phyloP scores from a whole-genome alignment of 352 stramenopile species.

The Pythium volutum region DNA sequence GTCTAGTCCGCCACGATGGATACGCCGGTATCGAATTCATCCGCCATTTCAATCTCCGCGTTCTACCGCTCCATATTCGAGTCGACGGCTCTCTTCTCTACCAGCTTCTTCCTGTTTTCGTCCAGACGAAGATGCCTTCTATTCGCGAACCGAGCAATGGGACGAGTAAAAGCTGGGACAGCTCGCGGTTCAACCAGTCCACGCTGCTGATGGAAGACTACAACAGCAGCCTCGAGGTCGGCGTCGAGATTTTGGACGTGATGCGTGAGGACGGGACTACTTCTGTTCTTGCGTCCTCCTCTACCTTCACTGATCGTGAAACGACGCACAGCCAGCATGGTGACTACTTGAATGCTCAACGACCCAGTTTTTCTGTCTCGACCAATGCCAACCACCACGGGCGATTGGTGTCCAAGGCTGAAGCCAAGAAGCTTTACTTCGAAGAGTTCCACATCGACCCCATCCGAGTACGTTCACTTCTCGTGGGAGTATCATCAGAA shows the following conservation, averaged over 20 bases:
- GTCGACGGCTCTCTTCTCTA: conserved; percentile 81
- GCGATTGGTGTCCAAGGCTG: conserved; percentile 40
- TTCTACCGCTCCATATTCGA: conserved; percentile 74
- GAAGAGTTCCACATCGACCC: conserved; percentile 87
- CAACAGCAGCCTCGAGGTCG: conserved; percentile 65
- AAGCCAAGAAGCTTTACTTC: conserved; percentile 87
- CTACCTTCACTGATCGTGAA: conserved; percentile 19
- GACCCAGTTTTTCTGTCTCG: conserved; percentile 15
- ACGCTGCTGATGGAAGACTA: conserved; percentile 67
- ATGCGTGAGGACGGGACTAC: conserved; percentile 58
- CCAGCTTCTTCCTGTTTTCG: conserved; percentile 63
- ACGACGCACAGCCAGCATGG: conserved; percentile 17
- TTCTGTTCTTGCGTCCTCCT: conserved; percentile 34
- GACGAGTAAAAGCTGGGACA: conserved; percentile 21
- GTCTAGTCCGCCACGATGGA: conserved; percentile 82
- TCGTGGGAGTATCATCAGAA: neutral
- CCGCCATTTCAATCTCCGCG: conserved; percentile 67
- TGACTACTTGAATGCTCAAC: conserved; percentile 3
- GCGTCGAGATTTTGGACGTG: conserved; percentile 66
- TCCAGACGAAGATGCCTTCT: conserved; percentile 38
- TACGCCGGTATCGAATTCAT: conserved; percentile 88
- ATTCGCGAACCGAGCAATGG: conserved; percentile 20
- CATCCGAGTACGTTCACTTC: conserved; percentile 48
- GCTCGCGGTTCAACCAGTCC: conserved; percentile 35
- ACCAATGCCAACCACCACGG: conserved; percentile 23